phyloP scores from a whole-genome alignment of 164 flowering plant species.

The Magnolia kwangsiensis region DNA sequence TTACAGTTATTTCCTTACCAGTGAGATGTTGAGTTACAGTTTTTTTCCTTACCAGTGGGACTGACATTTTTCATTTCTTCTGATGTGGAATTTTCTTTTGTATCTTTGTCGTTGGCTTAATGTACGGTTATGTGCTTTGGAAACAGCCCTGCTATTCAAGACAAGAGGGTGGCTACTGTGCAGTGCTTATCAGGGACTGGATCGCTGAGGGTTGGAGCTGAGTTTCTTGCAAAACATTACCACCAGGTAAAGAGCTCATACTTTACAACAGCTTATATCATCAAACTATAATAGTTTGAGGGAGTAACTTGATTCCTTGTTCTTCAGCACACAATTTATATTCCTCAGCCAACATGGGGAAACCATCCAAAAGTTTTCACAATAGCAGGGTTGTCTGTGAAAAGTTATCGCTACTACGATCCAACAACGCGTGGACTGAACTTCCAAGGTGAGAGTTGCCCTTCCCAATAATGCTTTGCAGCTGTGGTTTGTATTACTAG shows the following conservation, averaged over 20 bases:
- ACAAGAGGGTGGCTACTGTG: conserved; percentile 81
- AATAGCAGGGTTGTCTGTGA: conserved; percentile 79
- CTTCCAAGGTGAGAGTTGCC: conserved; percentile 57
- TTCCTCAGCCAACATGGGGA: conserved; percentile 98
- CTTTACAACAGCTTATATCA: not conserved
- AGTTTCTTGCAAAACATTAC: conserved; percentile 84
- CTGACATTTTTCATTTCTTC: not conserved
- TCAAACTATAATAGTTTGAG: conserved; percentile 1
- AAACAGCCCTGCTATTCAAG: conserved; percentile 82
- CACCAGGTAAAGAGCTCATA: conserved; percentile 47
- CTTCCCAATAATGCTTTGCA: not conserved
- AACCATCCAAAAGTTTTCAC: conserved; percentile 87
- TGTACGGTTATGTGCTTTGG: not conserved
- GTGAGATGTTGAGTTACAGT: not conserved
- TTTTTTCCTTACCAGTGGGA: not conserved
- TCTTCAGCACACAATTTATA: conserved; percentile 72
- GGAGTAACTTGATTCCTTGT: not conserved
- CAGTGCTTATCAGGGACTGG: conserved; percentile 98
- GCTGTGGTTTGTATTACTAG: not conserved
- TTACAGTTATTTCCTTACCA: not conserved
- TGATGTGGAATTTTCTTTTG: not conserved
- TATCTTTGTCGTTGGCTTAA: not conserved
- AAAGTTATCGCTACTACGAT: conserved; percentile 87
- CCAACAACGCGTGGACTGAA: conserved; percentile 89
- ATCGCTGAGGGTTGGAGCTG: conserved; percentile 92